Percentiles rank a stretch among this genome's conserved stretches.
Evolutionary conservation across 495 filamentous ascomycete species (phyloP).

Genomic region (Hyaloscypha hepaticicola): DNA sequence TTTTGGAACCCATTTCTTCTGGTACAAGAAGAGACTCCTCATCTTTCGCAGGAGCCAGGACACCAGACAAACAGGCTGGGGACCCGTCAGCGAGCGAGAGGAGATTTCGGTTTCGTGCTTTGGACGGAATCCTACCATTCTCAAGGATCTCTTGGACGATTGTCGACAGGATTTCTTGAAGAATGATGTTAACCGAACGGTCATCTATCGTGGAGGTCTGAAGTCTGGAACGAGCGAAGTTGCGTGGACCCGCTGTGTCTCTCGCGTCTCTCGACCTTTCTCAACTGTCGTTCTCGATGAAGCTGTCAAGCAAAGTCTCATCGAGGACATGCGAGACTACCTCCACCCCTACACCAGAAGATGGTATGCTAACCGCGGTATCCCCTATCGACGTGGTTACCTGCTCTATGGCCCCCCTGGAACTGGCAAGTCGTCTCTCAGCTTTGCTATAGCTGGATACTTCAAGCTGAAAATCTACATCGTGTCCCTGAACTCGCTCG

Average conservation of each 20-base stretch:
- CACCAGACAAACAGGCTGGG: conserved; percentile 30
- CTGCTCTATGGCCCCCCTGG: conserved; percentile 91
- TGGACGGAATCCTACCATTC: conserved; percentile 61
- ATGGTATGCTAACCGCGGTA: conserved; percentile 77
- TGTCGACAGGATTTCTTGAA: conserved; percentile 57
- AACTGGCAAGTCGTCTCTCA: conserved; percentile 63
- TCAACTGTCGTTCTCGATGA: conserved; percentile 84
- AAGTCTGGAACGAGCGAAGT: conserved; percentile 35
- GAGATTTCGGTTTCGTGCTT: conserved; percentile 63
- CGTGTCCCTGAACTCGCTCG: conserved; percentile 59
- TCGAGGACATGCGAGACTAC: conserved; percentile 87
- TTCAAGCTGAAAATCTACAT: conserved; percentile 73
- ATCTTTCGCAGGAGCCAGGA: conserved; percentile 51
- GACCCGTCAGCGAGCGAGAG: conserved; percentile 41
- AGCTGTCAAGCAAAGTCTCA: conserved; percentile 67
- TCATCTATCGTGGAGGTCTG: conserved; percentile 61
- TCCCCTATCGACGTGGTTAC: conserved; percentile 82
- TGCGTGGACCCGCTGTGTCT: conserved; percentile 55
- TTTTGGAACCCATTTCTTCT: conserved; percentile 64
- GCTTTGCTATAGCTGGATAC: conserved; percentile 65
- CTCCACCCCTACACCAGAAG: conserved; percentile 70
- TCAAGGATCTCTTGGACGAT: conserved; percentile 67
- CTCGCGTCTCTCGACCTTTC: conserved; percentile 69
- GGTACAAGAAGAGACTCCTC: conserved; percentile 56
- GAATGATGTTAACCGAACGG: conserved; percentile 59